Base-by-base conservation (phyloP, 495 filamentous ascomycete genomes). In the Penicillium bialowiezense region DNA sequence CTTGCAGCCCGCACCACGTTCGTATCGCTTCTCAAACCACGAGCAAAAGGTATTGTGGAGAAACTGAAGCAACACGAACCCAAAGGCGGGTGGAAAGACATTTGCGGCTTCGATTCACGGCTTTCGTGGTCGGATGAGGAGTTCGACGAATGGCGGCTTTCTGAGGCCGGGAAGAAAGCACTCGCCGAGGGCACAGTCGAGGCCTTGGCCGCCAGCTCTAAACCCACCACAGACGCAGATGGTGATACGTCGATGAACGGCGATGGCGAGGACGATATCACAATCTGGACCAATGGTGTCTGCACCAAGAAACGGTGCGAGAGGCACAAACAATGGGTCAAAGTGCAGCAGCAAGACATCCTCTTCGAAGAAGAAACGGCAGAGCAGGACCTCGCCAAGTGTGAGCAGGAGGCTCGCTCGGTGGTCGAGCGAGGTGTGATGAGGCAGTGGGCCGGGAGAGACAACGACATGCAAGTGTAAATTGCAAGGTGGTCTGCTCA, bases 91-190 rank as follows among this genome's bases (percentile, higher is more conserved):
- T 76, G 71, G 73, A 86, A 86, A 57, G 77, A 81, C 48, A 76
- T 85, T 41, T 88, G 85, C 54, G 85, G 85, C 15, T 87, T 82
- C 51, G 83, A 87, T 59, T 60, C 73, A 13, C 68, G 83, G 20
- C 65, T 87, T 3, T 65, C 78, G 2, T 82, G 83, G 79, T 76
- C 75, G 12, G 81, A 85, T 47, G 70, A 74, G 34, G 76, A 86
- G 56, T 87, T 88, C 55, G 71, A 77, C 38, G 71, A 73, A n/a
- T 80, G 76, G 76, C 65, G 76, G 17, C 43, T 68, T 2, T 72
- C 72, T 1, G 58, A 68, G 0, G 51, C 63, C 7, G 76, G 76
- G 3, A 60, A 60, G 39, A 70, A 63, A 24, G 69, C 72, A 6
- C 63, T 80, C 2, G 44, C 66, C 15, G 68, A 71, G 17, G 70